A percentile compares a stretch with the other conserved stretches of the same genome.
Conservation (phyloP, 78 protist species). For the Dictyostelium capitatum region DNA sequence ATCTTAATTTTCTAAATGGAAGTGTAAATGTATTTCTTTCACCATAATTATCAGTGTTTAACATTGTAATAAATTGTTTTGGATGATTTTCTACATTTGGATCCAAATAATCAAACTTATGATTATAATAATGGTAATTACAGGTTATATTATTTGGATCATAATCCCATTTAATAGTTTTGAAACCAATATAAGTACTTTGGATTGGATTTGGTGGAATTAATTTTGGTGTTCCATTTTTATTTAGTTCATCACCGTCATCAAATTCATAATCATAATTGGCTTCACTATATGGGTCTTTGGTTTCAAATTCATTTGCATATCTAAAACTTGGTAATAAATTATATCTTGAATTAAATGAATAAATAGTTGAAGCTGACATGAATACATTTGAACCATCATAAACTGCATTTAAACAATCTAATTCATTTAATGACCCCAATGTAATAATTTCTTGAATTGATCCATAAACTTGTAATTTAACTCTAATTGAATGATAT, state of each 20-base stretch:
- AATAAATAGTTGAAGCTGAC: neutral
- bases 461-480: neutral
- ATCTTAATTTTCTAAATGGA: too few relatives aligned
- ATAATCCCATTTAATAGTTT: neutral
- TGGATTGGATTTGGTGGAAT: too few relatives aligned
- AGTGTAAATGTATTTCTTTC: too few relatives aligned
- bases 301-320: too few relatives aligned
- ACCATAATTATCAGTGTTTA: too few relatives aligned
- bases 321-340: neutral
- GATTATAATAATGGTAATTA: neutral
- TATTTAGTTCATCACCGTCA: too few relatives aligned
- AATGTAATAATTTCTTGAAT: neutral
- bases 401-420: neutral
- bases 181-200: neutral
- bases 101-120: too few relatives aligned
- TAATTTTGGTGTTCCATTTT: too few relatives aligned
- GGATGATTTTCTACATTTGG: too few relatives aligned
- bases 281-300: too few relatives aligned
- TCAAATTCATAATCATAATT: too few relatives aligned
- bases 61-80: too few relatives aligned
- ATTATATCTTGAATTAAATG: neutral
- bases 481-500: neutral
- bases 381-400: constrained; percentile 29
- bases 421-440: neutral
- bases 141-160: neutral